These are phyloP conservation scores for Solanum boliviense DNA, from an alignment of 257 asterid genomes.

Conservation along the genomic window DNA sequence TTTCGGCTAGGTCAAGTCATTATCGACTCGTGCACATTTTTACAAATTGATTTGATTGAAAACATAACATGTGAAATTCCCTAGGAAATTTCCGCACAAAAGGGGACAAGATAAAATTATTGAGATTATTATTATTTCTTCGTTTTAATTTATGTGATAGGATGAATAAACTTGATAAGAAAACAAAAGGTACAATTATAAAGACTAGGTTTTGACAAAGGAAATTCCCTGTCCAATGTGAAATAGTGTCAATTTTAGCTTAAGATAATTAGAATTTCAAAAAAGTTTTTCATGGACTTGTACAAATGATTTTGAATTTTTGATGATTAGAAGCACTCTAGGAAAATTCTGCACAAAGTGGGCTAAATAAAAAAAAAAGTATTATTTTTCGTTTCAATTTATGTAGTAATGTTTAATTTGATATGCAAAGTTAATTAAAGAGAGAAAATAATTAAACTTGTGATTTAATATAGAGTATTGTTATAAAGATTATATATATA, in stretches of 20 bases:
- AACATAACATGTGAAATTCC: not conserved
- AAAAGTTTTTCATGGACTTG: not conserved
- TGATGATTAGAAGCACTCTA: not conserved
- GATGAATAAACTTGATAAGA: not conserved
- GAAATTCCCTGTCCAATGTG: not conserved
- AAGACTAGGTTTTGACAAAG: not conserved
- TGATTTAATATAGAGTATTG: accelerated
- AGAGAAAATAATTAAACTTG: not conserved
- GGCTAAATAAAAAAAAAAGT: not conserved
- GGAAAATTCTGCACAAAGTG: too few species aligned
- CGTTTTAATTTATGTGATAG: not conserved
- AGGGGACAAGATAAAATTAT: not conserved
- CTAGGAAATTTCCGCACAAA: not conserved
- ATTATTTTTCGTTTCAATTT: too few species aligned
- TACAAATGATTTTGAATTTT: not conserved
- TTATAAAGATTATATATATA: too few species aligned
- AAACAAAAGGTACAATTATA: not conserved
- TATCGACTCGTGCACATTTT: not conserved
- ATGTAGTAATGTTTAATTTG: not conserved
- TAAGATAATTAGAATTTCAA: not conserved
- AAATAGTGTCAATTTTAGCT: not conserved
- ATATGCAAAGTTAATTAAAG: not conserved
- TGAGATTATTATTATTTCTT: too few species aligned
- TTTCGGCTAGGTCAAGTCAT: not conserved
- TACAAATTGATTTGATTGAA: not conserved